phyloP scores from a whole-genome alignment of 106 monocot genomes.

The Dioscorea zingiberensis region DNA sequence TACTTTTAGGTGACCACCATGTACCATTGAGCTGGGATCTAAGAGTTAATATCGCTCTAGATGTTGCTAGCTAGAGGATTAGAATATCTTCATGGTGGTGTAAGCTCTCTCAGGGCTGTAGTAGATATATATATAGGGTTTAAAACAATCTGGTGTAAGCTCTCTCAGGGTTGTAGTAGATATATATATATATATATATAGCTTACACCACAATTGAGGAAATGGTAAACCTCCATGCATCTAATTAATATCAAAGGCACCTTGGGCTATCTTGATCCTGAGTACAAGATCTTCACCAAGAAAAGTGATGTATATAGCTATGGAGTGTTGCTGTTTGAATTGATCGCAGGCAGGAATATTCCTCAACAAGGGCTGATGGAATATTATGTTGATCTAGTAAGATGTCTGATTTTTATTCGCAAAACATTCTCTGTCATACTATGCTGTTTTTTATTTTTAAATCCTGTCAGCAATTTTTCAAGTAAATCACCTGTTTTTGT shows the following conservation, averaged over 20 bases:
- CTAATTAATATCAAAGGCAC: conserved; percentile 80
- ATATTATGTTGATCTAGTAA: conserved; percentile 95
- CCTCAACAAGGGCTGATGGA: conserved; percentile 96
- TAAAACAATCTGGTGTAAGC: no score
- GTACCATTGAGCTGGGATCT: conserved; percentile 61
- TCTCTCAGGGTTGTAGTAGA: neutral
- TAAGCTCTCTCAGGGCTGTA: conserved; percentile 22
- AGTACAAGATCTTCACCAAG: conserved; percentile 89
- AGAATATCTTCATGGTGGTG: conserved; percentile 97
- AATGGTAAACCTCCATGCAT: conserved; percentile 40
- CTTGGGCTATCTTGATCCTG: conserved; percentile 93
- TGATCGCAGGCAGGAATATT: conserved; percentile 83
- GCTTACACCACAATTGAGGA: no score
- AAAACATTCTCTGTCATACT: neutral
- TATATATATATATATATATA: no score
- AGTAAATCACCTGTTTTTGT: no score
- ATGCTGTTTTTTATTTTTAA: no score
- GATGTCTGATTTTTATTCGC: conserved; percentile 4
- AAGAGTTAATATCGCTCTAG: conserved; percentile 75
- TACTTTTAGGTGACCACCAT: conserved; percentile 36
- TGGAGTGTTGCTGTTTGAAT: conserved; percentile 88
- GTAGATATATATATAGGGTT: neutral
- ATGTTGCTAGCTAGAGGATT: conserved; percentile 97
- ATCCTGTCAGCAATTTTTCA: no score
- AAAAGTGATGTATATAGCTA: conserved; percentile 98